phyloP scores from a whole-genome alignment of 139 green algal species.

The Picochlorum sp. region DNA sequence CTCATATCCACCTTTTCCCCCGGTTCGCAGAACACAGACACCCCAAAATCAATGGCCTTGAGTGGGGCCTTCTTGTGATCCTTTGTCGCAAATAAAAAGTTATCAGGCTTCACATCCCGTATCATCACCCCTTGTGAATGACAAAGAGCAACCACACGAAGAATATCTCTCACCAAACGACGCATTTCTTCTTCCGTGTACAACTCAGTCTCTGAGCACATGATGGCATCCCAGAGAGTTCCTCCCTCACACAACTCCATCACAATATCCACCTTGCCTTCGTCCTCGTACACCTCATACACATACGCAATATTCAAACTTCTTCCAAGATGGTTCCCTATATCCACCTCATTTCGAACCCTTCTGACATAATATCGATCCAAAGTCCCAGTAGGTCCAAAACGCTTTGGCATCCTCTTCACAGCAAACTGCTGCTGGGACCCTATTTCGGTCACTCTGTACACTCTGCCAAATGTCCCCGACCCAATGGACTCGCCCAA shows the following conservation, averaged over 20 bases:
- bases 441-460: not conserved
- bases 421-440: slow-evolving; percentile 46
- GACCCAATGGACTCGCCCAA: slow-evolving; percentile 28
- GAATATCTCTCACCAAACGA: slow-evolving; percentile 41
- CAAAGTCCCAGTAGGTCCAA: slow-evolving; percentile 29
- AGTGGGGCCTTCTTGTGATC: slow-evolving; percentile 36
- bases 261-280: slow-evolving; percentile 55
- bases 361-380: slow-evolving; percentile 51
- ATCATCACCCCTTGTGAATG: slow-evolving; percentile 58
- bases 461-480: slow-evolving; percentile 35
- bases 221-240: slow-evolving; percentile 31
- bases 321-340: slow-evolving; percentile 53
- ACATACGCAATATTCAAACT: slow-evolving; percentile 60
- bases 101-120: slow-evolving; percentile 72
- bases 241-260: slow-evolving; percentile 63
- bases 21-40: slow-evolving; percentile 43
- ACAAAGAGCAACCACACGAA: slow-evolving; percentile 57
- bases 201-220: slow-evolving; percentile 12
- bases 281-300: slow-evolving; percentile 59
- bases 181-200: slow-evolving; percentile 41
- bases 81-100: slow-evolving; percentile 61
- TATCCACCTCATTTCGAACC: slow-evolving; percentile 67
- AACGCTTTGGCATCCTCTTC: slow-evolving; percentile 58
- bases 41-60: slow-evolving; percentile 73
- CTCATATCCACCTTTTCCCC: slow-evolving; percentile 26